Percentiles rank a stretch among this genome's conserved stretches.
phyloP scores from a whole-genome alignment of 192 early-diverging fungal genomes.

The Podila minutissima region DNA sequence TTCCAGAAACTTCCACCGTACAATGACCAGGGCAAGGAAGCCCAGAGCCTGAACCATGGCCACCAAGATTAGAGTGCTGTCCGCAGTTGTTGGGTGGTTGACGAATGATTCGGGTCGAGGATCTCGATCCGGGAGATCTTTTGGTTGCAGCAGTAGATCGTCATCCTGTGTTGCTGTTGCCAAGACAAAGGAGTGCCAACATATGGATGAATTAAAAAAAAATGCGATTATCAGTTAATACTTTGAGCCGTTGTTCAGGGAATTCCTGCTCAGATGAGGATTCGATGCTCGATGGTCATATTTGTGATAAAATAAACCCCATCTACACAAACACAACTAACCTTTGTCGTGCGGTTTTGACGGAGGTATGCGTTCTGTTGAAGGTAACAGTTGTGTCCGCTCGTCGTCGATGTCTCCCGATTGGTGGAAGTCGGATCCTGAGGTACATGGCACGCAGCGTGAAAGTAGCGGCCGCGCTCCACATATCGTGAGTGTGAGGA shows the following conservation, averaged over 20 bases:
- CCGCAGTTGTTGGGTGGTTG: conserved; percentile 40
- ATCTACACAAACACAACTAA: background rate
- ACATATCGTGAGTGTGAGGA: conserved; percentile 38
- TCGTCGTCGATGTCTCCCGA: conserved; percentile 11
- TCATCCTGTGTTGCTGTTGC: conserved; percentile 22
- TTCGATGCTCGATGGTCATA: too few species aligned
- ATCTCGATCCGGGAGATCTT: conserved; percentile 28
- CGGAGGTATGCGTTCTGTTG: background rate
- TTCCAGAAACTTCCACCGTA: conserved; percentile 44
- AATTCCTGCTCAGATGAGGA: too few species aligned
- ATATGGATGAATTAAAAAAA: background rate
- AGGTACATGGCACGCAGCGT: conserved; percentile 8
- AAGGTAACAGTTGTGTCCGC: background rate
- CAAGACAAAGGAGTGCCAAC: too few species aligned
- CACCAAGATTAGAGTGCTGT: conserved; percentile 28
- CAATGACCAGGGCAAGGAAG: conserved; percentile 25
- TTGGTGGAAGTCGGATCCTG: background rate
- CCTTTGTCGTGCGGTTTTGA: background rate
- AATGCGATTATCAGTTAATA: background rate
- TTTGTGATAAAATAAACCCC: too few species aligned
- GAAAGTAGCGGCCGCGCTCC: conserved; percentile 37
- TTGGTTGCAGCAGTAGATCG: conserved; percentile 22
- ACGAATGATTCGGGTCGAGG: conserved; percentile 37
- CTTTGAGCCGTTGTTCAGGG: too few species aligned
- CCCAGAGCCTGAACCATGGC: conserved; percentile 33